Evolutionary conservation across 2,329 filamentous ascomycete genomes (phyloP).

Genomic region (Ophiostoma ips): DNA sequence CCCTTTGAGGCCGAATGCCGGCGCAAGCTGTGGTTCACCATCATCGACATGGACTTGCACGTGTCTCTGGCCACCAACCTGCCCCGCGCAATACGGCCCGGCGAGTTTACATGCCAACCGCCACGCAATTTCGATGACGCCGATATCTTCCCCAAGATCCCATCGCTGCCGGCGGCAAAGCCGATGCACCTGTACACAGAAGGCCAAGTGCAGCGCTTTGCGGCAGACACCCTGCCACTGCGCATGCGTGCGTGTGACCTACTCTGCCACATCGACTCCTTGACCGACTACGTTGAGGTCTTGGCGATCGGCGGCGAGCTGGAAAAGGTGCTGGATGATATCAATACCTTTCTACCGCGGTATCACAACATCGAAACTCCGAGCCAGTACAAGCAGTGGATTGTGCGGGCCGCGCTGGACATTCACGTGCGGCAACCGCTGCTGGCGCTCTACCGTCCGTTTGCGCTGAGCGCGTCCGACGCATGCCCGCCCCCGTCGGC

Average conservation of each 20-base stretch:
- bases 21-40: slow-evolving; percentile 41
- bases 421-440: slow-evolving; percentile 40
- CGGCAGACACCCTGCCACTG: slow-evolving; percentile 33
- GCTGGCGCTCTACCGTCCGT: slow-evolving; percentile 39
- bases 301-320: slow-evolving; percentile 39
- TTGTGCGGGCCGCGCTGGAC: slow-evolving; percentile 36
- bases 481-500: slow-evolving; percentile 31
- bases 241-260: slow-evolving; percentile 37
- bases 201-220: slow-evolving; percentile 40
- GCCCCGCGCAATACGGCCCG: slow-evolving; percentile 36
- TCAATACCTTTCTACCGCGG: slow-evolving; percentile 37
- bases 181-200: slow-evolving; percentile 39
- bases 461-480: slow-evolving; percentile 33
- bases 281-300: slow-evolving; percentile 39
- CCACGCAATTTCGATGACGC: slow-evolving; percentile 40
- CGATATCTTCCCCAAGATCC: slow-evolving; percentile 34
- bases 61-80: slow-evolving; percentile 38
- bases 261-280: slow-evolving; percentile 35
- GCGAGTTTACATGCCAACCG: slow-evolving; percentile 38
- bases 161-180: slow-evolving; percentile 32
- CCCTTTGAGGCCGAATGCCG: slow-evolving; percentile 39
- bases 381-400: slow-evolving; percentile 36
- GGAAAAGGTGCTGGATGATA: slow-evolving; percentile 39
- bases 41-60: slow-evolving; percentile 43
- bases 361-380: slow-evolving; percentile 27